Conservation (phyloP, 768 basidiomycete species). For the Suillus alpinus region DNA sequence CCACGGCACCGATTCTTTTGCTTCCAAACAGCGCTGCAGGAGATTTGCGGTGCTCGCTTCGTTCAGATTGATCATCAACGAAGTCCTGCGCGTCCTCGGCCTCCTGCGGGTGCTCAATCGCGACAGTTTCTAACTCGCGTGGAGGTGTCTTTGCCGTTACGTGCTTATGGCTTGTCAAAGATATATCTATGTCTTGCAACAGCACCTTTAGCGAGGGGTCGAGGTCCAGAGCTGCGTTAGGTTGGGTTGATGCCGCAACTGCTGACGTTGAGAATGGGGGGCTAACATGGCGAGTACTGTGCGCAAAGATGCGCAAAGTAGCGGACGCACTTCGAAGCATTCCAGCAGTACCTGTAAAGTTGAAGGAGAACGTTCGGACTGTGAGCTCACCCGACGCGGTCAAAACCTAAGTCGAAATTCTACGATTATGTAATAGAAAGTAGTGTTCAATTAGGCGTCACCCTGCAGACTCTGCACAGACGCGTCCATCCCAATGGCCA, state of each 20-base stretch:
- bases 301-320: constrained; percentile 24
- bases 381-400: not conserved
- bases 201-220: constrained; percentile 65
- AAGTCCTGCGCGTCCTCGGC: constrained; percentile 33
- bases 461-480: not conserved
- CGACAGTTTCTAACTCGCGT: constrained; percentile 57
- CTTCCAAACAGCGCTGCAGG: constrained; percentile 84
- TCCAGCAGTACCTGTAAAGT: not conserved
- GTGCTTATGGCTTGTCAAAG: constrained; percentile 42
- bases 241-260: constrained; percentile 32
- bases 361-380: not conserved
- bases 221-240: constrained; percentile 60
- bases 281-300: constrained; percentile 20
- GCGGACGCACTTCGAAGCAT: constrained; percentile 25
- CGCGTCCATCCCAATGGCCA: constrained; percentile 1
- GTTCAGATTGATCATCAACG: constrained; percentile 22
- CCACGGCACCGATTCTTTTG: constrained; percentile 64
- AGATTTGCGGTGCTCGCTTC: constrained; percentile 54
- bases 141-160: constrained; percentile 28
- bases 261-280: constrained; percentile 32
- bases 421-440: constrained; percentile 17
- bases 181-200: constrained; percentile 66
- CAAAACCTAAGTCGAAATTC: not conserved
- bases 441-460: not conserved
- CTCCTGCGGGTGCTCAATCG: constrained; percentile 33